Percentiles rank a stretch among this genome's conserved stretches.
Conservation (phyloP, 2,329 filamentous ascomycete species). For the Penicillium sp. region DNA sequence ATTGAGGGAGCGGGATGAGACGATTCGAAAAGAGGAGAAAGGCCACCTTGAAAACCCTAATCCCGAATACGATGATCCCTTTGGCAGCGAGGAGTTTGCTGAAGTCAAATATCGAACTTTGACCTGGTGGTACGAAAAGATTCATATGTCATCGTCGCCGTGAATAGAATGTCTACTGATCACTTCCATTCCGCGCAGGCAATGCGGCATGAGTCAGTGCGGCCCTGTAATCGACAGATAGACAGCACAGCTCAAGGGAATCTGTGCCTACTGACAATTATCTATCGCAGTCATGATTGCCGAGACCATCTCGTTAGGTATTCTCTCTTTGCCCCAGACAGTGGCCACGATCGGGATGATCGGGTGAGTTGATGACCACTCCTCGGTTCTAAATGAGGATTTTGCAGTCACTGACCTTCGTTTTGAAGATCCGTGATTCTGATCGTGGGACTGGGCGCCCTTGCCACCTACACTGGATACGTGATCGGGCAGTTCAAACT, state of each 20-base stretch:
- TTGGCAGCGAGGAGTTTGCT: conserved; percentile 8
- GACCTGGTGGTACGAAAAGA: conserved; percentile 8
- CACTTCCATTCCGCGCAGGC: not conserved
- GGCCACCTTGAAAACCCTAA: not conserved
- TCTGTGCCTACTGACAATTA: not conserved
- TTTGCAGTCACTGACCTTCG: conserved; percentile 18
- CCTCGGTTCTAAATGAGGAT: too few relatives aligned
- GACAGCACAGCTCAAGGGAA: too few relatives aligned
- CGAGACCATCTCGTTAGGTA: conserved; percentile 44
- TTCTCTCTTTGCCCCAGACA: conserved; percentile 49
- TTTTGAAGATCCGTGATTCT: conserved; percentile 44
- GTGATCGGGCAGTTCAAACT: conserved; percentile 54
- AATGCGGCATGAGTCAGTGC: conserved; percentile 10
- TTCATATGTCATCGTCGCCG: not conserved
- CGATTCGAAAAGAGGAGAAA: not conserved
- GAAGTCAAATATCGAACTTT: conserved; percentile 11
- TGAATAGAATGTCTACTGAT: not conserved
- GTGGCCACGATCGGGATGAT: conserved; percentile 43
- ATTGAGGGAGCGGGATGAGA: not conserved
- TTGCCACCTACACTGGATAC: conserved; percentile 53
- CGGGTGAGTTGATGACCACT: too few relatives aligned
- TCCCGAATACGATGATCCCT: conserved; percentile 5
- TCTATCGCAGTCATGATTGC: conserved; percentile 15
- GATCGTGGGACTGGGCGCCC: conserved; percentile 46
- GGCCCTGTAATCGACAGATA: too few relatives aligned